A percentile compares a stretch with the other conserved stretches of the same genome.
Conservation (phyloP, 2,329 filamentous ascomycete species). For the Leptographium procerum region DNA sequence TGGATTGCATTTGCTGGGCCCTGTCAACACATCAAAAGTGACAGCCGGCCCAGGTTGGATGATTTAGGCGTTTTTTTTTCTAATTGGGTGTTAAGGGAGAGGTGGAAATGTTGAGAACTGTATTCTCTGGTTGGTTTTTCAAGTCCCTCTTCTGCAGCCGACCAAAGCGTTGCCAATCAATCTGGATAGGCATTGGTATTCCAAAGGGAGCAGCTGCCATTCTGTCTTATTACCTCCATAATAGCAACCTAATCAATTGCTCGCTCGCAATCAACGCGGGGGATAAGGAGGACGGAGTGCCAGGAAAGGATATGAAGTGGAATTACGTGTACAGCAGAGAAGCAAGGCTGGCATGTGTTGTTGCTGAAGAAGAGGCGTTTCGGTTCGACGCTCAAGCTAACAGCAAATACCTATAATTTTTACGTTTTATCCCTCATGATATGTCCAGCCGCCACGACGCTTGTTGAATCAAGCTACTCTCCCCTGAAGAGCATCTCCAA, state of each 20-base stretch:
- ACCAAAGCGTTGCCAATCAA: not conserved
- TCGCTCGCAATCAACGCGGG: not conserved
- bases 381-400: not conserved
- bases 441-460: not conserved
- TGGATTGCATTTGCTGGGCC: conserved; percentile 5
- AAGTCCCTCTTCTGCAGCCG: not conserved
- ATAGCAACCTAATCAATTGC: not conserved
- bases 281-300: not conserved
- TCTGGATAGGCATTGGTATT: not conserved
- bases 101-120: not conserved
- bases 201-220: not conserved
- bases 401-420: not conserved
- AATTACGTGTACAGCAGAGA: not conserved
- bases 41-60: conserved; percentile 5
- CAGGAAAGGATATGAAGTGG: not conserved
- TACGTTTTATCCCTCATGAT: not conserved
- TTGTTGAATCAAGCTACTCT: too few relatives aligned
- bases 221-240: not conserved
- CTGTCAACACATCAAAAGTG: conserved; percentile 3
- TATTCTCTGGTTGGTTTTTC: not conserved
- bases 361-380: not conserved
- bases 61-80: conserved; percentile 3
- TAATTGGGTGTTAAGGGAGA: not conserved
- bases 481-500: too few relatives aligned
- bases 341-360: not conserved